Evolutionary conservation across 345 rosid species (phyloP).

Genomic region (Dovyalis caffra): DNA sequence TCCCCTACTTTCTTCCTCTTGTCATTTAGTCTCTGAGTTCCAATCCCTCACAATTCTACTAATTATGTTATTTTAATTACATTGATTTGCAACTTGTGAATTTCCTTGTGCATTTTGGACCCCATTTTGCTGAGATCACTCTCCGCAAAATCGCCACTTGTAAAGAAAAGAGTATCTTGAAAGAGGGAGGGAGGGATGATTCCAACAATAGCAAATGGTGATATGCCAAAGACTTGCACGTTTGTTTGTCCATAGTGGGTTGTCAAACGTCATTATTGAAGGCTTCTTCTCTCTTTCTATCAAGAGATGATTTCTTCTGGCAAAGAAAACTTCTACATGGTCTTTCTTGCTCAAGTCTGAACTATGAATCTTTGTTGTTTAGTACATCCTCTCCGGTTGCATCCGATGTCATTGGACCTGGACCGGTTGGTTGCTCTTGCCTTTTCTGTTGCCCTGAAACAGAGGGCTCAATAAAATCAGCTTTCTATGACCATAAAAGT

Average conservation of each 20-base stretch:
- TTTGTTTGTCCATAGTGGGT: conserved; percentile 14
- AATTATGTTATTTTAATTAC: background rate
- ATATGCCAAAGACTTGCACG: conserved; percentile 1
- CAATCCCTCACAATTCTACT: background rate
- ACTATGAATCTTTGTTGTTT: background rate
- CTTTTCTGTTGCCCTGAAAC: background rate
- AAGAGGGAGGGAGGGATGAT: background rate
- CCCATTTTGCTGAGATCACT: conserved; percentile 25
- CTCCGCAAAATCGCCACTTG: conserved; percentile 7
- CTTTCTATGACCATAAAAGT: too few relatives aligned
- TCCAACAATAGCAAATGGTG: background rate
- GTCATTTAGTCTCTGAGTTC: background rate
- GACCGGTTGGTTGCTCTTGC: background rate
- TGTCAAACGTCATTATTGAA: background rate
- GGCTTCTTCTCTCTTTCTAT: background rate
- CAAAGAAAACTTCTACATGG: background rate
- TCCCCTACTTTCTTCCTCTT: background rate
- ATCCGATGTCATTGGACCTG: background rate
- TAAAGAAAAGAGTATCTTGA: background rate
- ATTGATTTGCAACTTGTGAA: background rate
- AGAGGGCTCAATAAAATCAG: too few relatives aligned
- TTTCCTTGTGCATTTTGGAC: conserved; percentile 1
- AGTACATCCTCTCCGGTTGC: too few relatives aligned
- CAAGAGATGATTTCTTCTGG: background rate
- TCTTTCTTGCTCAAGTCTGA: background rate